These are phyloP conservation scores for Neurospora sp. DNA, from an alignment of 2,329 filamentous ascomycete species.

Conservation along the genomic window DNA sequence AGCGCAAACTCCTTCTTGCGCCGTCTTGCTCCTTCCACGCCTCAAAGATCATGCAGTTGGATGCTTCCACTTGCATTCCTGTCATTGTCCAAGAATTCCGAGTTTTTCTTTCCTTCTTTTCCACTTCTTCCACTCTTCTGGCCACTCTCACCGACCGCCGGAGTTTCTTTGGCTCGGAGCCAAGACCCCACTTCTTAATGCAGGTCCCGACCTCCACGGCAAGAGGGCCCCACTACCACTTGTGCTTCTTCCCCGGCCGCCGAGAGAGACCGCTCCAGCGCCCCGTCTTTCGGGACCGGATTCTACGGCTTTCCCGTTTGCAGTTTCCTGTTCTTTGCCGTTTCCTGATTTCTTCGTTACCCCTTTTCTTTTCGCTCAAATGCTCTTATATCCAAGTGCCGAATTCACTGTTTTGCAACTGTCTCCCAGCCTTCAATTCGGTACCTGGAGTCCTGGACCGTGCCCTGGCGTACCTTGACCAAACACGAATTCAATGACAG, in stretches of 20 bases:
- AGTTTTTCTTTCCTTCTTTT: not conserved
- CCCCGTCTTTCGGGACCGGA: not conserved
- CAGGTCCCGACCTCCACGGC: not conserved
- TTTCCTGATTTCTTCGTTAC: not conserved
- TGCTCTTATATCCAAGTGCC: not conserved
- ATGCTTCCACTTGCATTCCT: not conserved
- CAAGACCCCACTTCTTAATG: not conserved
- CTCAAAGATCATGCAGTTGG: not conserved
- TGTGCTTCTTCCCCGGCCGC: not conserved
- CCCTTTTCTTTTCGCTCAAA: not conserved
- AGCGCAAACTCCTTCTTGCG: not conserved
- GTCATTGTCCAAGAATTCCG: not conserved
- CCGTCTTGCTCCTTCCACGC: not conserved
- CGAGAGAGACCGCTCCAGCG: not conserved
- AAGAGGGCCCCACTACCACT: not conserved
- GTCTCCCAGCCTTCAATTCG: not conserved
- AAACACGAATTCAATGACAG: not conserved
- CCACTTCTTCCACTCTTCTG: not conserved
- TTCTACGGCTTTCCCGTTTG: not conserved
- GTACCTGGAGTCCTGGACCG: not conserved
- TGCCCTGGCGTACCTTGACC: not conserved
- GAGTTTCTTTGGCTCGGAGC: not conserved
- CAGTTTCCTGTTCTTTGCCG: not conserved
- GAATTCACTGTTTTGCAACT: not conserved
- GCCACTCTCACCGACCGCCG: not conserved